Base-by-base conservation (phyloP, 2,329 filamentous ascomycete genomes). In the Ophiostoma novo-ulmi region DNA sequence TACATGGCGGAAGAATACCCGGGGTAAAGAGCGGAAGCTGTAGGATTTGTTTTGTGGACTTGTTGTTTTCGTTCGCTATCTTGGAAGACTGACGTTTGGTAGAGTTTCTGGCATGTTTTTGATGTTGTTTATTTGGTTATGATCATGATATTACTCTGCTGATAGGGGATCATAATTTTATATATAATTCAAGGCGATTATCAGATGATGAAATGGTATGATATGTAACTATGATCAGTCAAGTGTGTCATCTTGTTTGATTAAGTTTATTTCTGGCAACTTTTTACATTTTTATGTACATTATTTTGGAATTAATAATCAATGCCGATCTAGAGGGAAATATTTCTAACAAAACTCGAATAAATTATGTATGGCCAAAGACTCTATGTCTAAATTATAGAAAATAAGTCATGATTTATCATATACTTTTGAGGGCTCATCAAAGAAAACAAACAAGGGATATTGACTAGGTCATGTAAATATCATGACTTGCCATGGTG, bases 1-100 rank as follows among this genome's bases (percentile, higher is more conserved):
- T 79, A 82, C 93, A 41, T 92, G 88, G 88, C 89, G 84, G 75
- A 85, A 87, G 74, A 88, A 80, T 71, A 58, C 81, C 44, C 79
- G 79, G 0, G 86, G 86, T 7, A 83, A 81, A 75, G 83, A 85
- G 76, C 81, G 86, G 75, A 88, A 86, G 77, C 78, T 85, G 39
- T 80, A 48, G 48, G n/a, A 3, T 48, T 6, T 48, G 22, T 22
- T 66, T 31, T 31, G 3, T 31, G 31, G 5, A 22, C 8, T 39
- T n/a, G 17, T 64, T 5, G 4, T 22, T 5, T 1, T 64, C 31
- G 3, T 8, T n/a, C 20, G 17, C 1, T 63, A 17, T 39, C 14
- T 38, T 20, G 14, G 26, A 20, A 17, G 13, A 35, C 8, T 63
- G 58, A 7, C n/a, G 52, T n/a, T 65, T 39, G 63, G 10, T 65